Base-by-base conservation (phyloP, 768 basidiomycete species). In the Rhodosporidiobolus odoratus region DNA sequence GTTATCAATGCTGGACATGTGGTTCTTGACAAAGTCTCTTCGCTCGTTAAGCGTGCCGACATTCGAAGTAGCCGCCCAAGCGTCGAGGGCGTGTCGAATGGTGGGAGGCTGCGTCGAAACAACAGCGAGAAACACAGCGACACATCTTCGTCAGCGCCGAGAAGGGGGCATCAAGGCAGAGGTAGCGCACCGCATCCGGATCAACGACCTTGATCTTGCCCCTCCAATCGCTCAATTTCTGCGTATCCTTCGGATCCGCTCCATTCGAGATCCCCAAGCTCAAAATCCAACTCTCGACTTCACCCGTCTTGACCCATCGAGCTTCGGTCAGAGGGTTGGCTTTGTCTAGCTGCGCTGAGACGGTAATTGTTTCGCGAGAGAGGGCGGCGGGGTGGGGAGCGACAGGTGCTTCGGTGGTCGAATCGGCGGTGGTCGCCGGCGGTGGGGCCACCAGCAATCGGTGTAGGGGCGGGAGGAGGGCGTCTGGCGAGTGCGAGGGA, bases 271-370 rank as follows among this genome's bases (percentile, higher is more conserved):
- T 58, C 4, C 69, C 68, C 35, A 74, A 66, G 65, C 69, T 77
- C 75, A 86, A 86, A 75, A 91, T 81, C 94, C 94, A 98, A 47
- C 93, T 92, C 75, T 95, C 91, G 32, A 94, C 86, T 77, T 94
- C 90, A 38, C 95, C 95, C 13, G 89, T 88, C 79, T 92, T 91
- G 45, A 92, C 92, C 96, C 95, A 99, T 79, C 92, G 90, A 12
- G 96, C 92, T 79, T 97, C 93, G 23, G 92, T 93, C 41, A 98
- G 81, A 0, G 96, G 96, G 67, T 89, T 86, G 40, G 85, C 86
- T 66, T 86, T 90, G 79, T 99, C 95, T 71, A 98, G 85, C 80
- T 92, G 85, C 32, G 89, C 87, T 16, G 85, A 77, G 56, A 96
- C 81, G n/a, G 84, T 86, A 27, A 89, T 77, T 37, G 84, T 84